phyloP scores from a whole-genome alignment of 2,329 filamentous ascomycete species.

The Pezicula carpinea region DNA sequence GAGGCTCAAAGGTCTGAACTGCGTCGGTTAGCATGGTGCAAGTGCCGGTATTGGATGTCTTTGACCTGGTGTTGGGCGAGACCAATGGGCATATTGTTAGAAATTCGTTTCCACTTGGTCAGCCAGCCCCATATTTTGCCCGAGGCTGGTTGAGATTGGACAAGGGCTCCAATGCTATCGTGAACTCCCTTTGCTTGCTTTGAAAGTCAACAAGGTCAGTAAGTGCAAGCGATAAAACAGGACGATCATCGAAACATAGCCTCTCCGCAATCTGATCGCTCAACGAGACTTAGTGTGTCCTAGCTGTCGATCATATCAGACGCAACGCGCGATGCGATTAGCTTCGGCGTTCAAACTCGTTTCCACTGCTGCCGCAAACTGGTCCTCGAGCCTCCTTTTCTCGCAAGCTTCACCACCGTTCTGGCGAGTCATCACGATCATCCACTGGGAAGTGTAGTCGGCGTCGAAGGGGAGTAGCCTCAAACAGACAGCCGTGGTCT shows the following conservation, averaged over 20 bases:
- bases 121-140: not conserved
- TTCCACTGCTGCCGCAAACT: not conserved
- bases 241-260: not conserved
- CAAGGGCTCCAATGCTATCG: not conserved
- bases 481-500: too few relatives aligned
- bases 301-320: not conserved
- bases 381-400: too few relatives aligned
- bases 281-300: not conserved
- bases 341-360: not conserved
- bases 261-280: not conserved
- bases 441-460: too few relatives aligned
- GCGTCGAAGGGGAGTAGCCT: too few relatives aligned
- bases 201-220: too few relatives aligned
- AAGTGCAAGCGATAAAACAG: not conserved
- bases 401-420: too few relatives aligned
- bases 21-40: not conserved
- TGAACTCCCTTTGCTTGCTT: too few relatives aligned
- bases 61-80: not conserved
- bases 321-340: not conserved
- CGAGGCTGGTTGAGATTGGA: not conserved
- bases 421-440: too few relatives aligned
- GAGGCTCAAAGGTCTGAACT: not conserved
- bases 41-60: not conserved
- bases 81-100: not conserved
- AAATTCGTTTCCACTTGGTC: slow-evolving; percentile 1